Base-by-base conservation (phyloP, 2,329 filamentous ascomycete genomes). In the Colletotrichum caudatum region DNA sequence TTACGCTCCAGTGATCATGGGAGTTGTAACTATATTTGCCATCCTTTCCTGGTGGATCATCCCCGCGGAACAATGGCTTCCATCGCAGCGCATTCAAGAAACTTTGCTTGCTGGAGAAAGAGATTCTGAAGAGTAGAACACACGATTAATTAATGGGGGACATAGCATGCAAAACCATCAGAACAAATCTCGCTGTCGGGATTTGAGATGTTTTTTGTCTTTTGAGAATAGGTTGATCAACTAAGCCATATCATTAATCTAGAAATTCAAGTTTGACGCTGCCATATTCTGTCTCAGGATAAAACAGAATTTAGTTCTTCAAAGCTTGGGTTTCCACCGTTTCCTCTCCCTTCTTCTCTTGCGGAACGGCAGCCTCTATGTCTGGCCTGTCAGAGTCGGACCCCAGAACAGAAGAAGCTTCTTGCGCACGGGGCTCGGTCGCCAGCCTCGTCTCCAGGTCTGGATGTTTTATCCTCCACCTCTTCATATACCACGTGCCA, bases 1-100 rank as follows among this genome's bases (percentile, higher is more conserved):
- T 71, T 86, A 85, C 79, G 85, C 85, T 0, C 85, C 85, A 0
- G 84, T 87, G 16, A 87, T 87, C 69, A 86, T 87, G 84, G 82
- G 76, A 3, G 80, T 78, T 1, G 84, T 86, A 4, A 87, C 85
- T 0, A 82, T 87, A 44, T 79, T 87, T 50, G 85, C 84, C 0
- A 63, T 86, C 20, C 66, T 84, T 29, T 85, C 84, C 11, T 86
- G 84, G 81, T 84, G 82, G 76, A 46, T 85, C n/a, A 83, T 84
- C 72, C 84, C 85, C 0, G 81, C 83, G 54, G 82, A 83, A 4
- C 77, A 79, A 1, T 87, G 84, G 84, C 75, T 87, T 57, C 84
- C 84, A 1, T 80, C 77, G 18, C 77, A 82, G 61, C 79, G 84
- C 18, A 85, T 86, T 57, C 78, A 83, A 66, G 79, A 83, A 44